phyloP scores from a whole-genome alignment of 306 rosid genomes.

The Begonia peltatifolia region DNA sequence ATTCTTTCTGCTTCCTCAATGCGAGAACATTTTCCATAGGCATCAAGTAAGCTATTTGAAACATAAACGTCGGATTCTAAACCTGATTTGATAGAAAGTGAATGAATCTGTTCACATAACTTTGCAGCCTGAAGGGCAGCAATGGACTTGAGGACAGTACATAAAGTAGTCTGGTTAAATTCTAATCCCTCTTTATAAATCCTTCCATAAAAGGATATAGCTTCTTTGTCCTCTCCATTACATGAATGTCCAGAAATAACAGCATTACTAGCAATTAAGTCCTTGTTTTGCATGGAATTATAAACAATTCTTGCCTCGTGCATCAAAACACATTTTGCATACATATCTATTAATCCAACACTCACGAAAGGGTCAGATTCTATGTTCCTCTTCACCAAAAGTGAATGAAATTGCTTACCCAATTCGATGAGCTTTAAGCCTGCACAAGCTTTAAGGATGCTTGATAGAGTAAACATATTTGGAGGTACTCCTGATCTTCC shows the following conservation, averaged over 20 bases:
- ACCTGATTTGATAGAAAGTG: conserved; percentile 64
- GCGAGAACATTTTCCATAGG: conserved; percentile 59
- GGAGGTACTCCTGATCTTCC: conserved; percentile 30
- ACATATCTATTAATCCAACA: conserved; percentile 75
- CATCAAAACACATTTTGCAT: conserved; percentile 62
- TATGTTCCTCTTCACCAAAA: conserved; percentile 47
- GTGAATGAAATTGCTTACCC: conserved; percentile 65
- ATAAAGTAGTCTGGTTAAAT: conserved; percentile 70
- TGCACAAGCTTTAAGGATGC: conserved; percentile 71
- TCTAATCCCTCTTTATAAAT: conserved; percentile 36
- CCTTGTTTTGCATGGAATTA: conserved; percentile 39
- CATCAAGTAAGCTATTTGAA: conserved; percentile 69
- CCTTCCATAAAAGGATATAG: conserved; percentile 36
- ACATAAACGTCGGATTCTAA: conserved; percentile 47
- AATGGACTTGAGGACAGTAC: conserved; percentile 60
- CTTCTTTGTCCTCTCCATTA: conserved; percentile 49
- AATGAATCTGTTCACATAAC: conserved; percentile 52
- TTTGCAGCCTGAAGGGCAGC: conserved; percentile 42
- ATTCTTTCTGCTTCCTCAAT: conserved; percentile 44
- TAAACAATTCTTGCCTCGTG: conserved; percentile 55
- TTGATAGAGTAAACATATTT: conserved; percentile 65
- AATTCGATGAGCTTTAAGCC: conserved; percentile 35
- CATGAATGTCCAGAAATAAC: conserved; percentile 60
- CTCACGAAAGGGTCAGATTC: conserved; percentile 44
- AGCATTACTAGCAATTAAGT: conserved; percentile 60